A percentile compares a stretch with the other conserved stretches of the same genome.
phyloP scores from a whole-genome alignment of 495 filamentous ascomycete species.

The Penicillium manginii region DNA sequence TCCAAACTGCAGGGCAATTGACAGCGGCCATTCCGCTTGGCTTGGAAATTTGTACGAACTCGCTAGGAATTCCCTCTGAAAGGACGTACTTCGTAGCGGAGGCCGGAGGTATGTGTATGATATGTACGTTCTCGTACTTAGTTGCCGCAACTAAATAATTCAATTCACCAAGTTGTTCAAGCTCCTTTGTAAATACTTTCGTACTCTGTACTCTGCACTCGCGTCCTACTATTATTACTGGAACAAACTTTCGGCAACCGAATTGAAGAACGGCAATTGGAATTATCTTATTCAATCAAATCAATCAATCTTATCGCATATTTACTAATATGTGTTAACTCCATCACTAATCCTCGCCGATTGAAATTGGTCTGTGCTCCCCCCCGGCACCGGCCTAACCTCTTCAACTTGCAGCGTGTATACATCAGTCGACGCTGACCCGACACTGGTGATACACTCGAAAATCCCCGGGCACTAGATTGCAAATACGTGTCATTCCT shows the following conservation, averaged over 20 bases:
- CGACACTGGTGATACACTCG: not conserved
- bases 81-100: not conserved
- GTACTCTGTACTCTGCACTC: too few species aligned
- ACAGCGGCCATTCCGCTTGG: slow-evolving; percentile 24
- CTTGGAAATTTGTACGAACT: not conserved
- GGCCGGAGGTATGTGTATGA: too few species aligned
- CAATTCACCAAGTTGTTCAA: too few species aligned
- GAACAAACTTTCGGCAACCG: too few species aligned
- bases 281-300: too few species aligned
- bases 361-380: not conserved
- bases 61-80: not conserved
- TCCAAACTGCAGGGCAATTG: not conserved
- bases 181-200: too few species aligned
- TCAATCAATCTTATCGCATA: not conserved
- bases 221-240: too few species aligned
- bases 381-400: not conserved
- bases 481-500: too few species aligned
- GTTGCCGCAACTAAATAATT: too few species aligned
- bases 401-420: not conserved
- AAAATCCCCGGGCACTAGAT: not conserved
- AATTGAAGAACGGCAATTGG: too few species aligned
- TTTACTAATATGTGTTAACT: not conserved
- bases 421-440: not conserved
- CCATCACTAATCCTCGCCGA: not conserved
- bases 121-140: too few species aligned